Conservation (phyloP, 2,329 filamentous ascomycete species). For the Neofusicoccum sp. region DNA sequence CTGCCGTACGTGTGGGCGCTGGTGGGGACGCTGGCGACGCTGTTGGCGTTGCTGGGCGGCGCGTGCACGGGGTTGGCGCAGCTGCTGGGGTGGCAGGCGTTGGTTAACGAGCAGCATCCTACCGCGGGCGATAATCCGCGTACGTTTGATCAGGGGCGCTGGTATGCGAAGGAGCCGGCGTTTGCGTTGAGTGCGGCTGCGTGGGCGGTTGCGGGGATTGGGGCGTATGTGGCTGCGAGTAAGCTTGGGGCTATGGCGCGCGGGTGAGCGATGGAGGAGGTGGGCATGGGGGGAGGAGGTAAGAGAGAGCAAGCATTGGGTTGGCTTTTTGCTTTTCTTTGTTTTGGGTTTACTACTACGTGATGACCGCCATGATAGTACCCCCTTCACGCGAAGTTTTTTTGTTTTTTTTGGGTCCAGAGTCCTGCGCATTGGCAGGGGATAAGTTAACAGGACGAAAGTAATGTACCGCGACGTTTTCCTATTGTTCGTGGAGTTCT, state of each 20-base stretch:
- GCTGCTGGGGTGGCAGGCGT: background rate
- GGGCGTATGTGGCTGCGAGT: background rate
- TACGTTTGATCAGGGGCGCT: background rate
- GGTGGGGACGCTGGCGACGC: background rate
- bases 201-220: conserved; percentile 1
- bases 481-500: too few relatives aligned
- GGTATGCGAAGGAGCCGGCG: background rate
- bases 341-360: too few relatives aligned
- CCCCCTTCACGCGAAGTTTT: too few relatives aligned
- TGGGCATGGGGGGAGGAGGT: too few relatives aligned
- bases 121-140: background rate
- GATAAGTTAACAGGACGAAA: too few relatives aligned
- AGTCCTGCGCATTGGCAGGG: too few relatives aligned
- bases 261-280: too few relatives aligned
- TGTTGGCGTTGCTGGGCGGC: background rate
- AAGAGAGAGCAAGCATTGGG: too few relatives aligned
- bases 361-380: too few relatives aligned
- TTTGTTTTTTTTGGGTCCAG: too few relatives aligned
- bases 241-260: background rate
- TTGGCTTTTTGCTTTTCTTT: too few relatives aligned
- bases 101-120: background rate
- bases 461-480: too few relatives aligned
- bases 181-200: conserved; percentile 1
- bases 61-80: background rate
- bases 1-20: background rate